A percentile compares a stretch with the other conserved stretches of the same genome.
These are phyloP conservation scores for Microascus cirrosus DNA, from an alignment of 2,329 filamentous ascomycete species.

Conservation along the genomic window DNA sequence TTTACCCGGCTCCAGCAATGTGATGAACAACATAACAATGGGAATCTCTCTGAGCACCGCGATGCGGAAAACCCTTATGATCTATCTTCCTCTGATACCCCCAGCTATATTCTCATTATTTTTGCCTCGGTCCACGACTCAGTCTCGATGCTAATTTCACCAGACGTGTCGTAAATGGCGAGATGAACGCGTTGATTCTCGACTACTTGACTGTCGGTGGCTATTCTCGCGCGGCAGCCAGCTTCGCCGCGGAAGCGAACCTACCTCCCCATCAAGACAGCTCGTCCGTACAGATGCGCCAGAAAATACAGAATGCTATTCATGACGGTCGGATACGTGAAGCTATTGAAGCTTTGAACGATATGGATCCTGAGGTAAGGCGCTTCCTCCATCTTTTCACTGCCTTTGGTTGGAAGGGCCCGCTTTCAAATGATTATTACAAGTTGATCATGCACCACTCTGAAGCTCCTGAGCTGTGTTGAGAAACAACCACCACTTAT, in stretches of 20 bases:
- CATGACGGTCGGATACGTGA: slow-evolving; percentile 74
- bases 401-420: slow-evolving; percentile 2
- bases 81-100: slow-evolving; percentile 47
- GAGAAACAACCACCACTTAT: slow-evolving; percentile 61
- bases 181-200: slow-evolving; percentile 90
- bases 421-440: slow-evolving; percentile 72
- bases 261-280: slow-evolving; percentile 62
- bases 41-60: slow-evolving; percentile 99
- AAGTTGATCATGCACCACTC: slow-evolving; percentile 99
- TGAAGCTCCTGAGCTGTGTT: slow-evolving; percentile 82
- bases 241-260: slow-evolving; percentile 90
- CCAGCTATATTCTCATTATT: not conserved
- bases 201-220: slow-evolving; percentile 96
- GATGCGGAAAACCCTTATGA: slow-evolving; percentile 73
- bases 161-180: slow-evolving; percentile 41
- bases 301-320: slow-evolving; percentile 76
- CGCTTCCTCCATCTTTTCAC: not conserved
- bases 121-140: not conserved
- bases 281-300: slow-evolving; percentile 63
- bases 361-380: slow-evolving; percentile 82
- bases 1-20: slow-evolving; percentile 14
- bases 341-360: slow-evolving; percentile 80
- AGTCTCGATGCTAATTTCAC: not conserved
- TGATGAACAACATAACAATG: slow-evolving; percentile 93
- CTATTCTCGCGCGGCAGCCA: slow-evolving; percentile 83